phyloP scores from a whole-genome alignment of 768 basidiomycete genomes.

The Hysterangium stoloniferum region DNA sequence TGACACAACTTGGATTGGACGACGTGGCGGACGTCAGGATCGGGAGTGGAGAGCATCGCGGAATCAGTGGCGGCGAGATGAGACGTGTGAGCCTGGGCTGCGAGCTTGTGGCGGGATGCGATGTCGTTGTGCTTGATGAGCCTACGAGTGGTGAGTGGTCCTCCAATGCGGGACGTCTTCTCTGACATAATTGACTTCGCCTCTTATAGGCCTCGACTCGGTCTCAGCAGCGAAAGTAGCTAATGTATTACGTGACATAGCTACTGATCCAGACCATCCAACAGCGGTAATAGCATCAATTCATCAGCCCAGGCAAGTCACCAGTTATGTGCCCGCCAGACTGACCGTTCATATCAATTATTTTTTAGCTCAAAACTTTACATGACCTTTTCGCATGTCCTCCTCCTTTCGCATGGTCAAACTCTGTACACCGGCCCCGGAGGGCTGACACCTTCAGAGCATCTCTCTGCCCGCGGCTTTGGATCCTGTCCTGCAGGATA shows the following conservation, averaged over 20 bases:
- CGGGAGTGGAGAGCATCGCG: slow-evolving; percentile 63
- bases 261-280: slow-evolving; percentile 56
- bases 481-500: slow-evolving; percentile 65
- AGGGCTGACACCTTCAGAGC: slow-evolving; percentile 54
- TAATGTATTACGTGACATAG: slow-evolving; percentile 67
- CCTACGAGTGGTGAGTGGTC: slow-evolving; percentile 51
- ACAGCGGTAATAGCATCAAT: slow-evolving; percentile 83
- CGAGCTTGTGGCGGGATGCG: slow-evolving; percentile 79
- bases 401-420: slow-evolving; percentile 70
- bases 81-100: slow-evolving; percentile 84
- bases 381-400: slow-evolving; percentile 74
- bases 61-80: slow-evolving; percentile 90
- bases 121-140: slow-evolving; percentile 82
- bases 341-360: background rate
- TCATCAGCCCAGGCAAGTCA: slow-evolving; percentile 70
- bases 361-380: slow-evolving; percentile 64
- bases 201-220: slow-evolving; percentile 64
- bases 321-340: slow-evolving; percentile 5
- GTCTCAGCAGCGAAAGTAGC: slow-evolving; percentile 79
- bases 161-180: background rate
- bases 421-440: slow-evolving; percentile 77
- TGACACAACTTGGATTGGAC: slow-evolving; percentile 72
- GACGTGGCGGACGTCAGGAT: slow-evolving; percentile 66
- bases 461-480: slow-evolving; percentile 46
- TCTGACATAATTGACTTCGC: background rate